phyloP scores from a whole-genome alignment of 2,329 filamentous ascomycete species.

The Aspergillus versicolor region DNA sequence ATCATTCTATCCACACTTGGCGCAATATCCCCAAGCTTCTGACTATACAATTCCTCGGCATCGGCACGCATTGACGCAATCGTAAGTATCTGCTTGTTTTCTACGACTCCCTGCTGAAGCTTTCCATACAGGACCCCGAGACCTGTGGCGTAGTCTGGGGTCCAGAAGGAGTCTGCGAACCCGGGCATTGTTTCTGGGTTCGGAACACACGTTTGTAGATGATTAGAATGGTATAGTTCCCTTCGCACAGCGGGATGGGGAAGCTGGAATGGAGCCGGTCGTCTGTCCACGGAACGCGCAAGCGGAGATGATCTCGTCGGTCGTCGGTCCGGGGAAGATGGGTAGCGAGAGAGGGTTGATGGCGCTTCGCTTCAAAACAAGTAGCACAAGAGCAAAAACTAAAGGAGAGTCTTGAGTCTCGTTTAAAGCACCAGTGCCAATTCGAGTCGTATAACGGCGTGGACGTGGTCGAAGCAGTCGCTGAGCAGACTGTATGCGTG shows the following conservation, averaged over 20 bases:
- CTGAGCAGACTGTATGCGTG: conserved; percentile 14
- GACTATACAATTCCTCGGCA: conserved; percentile 86
- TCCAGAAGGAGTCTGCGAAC: conserved; percentile 98
- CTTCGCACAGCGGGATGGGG: neutral
- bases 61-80: conserved; percentile 93
- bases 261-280: neutral
- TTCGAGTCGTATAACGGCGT: conserved; percentile 12
- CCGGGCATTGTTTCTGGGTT: conserved; percentile 66
- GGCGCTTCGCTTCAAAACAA: neutral
- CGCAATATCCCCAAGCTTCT: conserved; percentile 76
- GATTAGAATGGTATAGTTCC: neutral
- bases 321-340: conserved; percentile 1
- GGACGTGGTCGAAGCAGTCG: conserved; percentile 13
- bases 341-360: neutral
- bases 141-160: conserved; percentile 92
- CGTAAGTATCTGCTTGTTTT: conserved; percentile 91
- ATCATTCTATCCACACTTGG: conserved; percentile 76
- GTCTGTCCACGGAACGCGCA: conserved; percentile 3
- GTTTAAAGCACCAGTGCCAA: conserved; percentile 7
- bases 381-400: neutral
- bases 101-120: conserved; percentile 90
- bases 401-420: conserved; percentile 13
- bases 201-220: neutral
- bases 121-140: conserved; percentile 94
- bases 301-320: neutral